Base-by-base conservation (phyloP, 139 green algal genomes). In the Chlorella ohadii region DNA sequence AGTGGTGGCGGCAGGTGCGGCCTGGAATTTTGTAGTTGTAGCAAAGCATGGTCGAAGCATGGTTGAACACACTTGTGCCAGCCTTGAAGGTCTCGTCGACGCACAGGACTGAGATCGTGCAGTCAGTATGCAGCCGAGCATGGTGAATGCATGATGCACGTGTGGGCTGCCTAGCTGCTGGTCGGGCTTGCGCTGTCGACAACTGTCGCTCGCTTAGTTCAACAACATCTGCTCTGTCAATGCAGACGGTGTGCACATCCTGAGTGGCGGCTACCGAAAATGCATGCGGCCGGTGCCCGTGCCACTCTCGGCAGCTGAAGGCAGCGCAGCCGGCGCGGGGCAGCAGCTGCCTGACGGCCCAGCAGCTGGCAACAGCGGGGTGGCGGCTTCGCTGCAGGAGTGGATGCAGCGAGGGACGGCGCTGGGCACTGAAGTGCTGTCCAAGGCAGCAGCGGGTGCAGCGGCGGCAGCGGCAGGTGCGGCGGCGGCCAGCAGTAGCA, bases 171-270 rank as follows among this genome's bases (percentile, higher is more conserved):
- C n/a, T n/a, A n/a, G n/a, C n/a, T n/a, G n/a, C n/a, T n/a, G n/a
- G n/a, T n/a, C n/a, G n/a, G n/a, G n/a, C n/a, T n/a, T n/a, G n/a
- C n/a, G n/a, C n/a, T n/a, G n/a, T n/a, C n/a, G n/a, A n/a, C n/a
- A n/a, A n/a, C n/a, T n/a, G n/a, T n/a, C n/a, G n/a, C n/a, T n/a
- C n/a, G n/a, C n/a, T n/a, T n/a, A n/a, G n/a, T n/a, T n/a, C n/a
- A n/a, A n/a, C n/a, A n/a, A n/a, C n/a, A n/a, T n/a, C n/a, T n/a
- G n/a, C n/a, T n/a, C n/a, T n/a, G n/a, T n/a, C n/a, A n/a, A n/a
- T 75, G 73, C 84, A 27, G 88, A 91, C 56, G 84, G 82, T 31
- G 83, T 75, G 34, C 77, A 74, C 28, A 79, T 77, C 44, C 78
- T 89, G 0, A 4, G 19, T 4, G 17, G 36, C 15, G 76, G 76